Base-by-base conservation (phyloP, 2,329 filamentous ascomycete genomes). In the Trichoderma cornu-damae region DNA sequence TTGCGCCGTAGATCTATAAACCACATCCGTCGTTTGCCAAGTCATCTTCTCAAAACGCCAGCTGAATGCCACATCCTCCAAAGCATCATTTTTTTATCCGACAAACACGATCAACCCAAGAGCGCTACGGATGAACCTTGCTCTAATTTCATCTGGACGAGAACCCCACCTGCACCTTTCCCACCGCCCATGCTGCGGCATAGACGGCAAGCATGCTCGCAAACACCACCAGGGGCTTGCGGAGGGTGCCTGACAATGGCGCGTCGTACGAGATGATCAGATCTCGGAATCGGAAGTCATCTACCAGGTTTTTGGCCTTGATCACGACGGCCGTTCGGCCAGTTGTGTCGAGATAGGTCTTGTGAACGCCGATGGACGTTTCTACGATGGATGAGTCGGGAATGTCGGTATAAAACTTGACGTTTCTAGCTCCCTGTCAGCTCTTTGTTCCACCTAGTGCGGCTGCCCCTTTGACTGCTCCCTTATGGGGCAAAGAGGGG, bases 341-440 rank as follows among this genome's bases (percentile, higher is more conserved):
- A 30, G 93, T 67, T 0, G 94, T 97, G 73, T 99, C 94, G 75
- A 99, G 88, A 74, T 91, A 99, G 0, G 92, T 96, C 72, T 86
- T 87, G 75, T 94, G 84, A n/a, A 87, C 74, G 62, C 80, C 82
- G 16, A 84, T 70, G 1, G 72, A 70, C 24, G 83, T 81, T 48
- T 80, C 78, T 48, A 84, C 77, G 57, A 94, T 78, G 37, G 81
- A 77, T 5, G 77, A 77, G 18, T 73, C 70, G 1, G 92, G 91
- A 30, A 96, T 78, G 4, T 83, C 81, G 53, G 90, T 90, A 62
- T 83, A 78, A 68, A 87, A 92, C 70, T 88, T 84, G 65, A 96
- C 81, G 63, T 94, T 91, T 61, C 91, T 94, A 65, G 60, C 57
- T 78, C 66, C 77, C 71, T 42, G 69, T 73, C 64, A 71, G 69